Percentiles rank a stretch among this genome's conserved stretches.
Evolutionary conservation across 108 stramenopile species (phyloP).

Genomic region (Schizochytrium sp.): DNA sequence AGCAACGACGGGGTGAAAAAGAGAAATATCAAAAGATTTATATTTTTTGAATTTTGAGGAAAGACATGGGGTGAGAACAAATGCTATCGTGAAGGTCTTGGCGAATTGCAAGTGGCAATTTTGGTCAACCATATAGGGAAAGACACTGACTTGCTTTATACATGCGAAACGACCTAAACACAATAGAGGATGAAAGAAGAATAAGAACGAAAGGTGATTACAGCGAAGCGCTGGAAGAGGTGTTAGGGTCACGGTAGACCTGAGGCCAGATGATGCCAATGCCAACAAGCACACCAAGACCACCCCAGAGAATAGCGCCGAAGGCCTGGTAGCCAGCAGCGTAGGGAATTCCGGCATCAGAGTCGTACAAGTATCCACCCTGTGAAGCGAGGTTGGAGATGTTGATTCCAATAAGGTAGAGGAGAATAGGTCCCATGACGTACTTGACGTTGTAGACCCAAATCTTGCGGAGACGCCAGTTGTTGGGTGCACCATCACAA

Average conservation of each 20-base stretch:
- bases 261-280: neutral
- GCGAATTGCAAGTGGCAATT: no score
- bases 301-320: neutral
- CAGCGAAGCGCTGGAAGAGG: neutral
- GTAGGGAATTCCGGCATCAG: neutral
- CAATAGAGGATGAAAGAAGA: neutral
- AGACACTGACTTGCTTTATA: no score
- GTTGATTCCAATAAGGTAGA: constrained; percentile 71
- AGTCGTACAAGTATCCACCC: neutral
- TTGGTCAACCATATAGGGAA: no score
- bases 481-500: constrained; percentile 66
- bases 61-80: no score
- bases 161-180: neutral
- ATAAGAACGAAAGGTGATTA: neutral
- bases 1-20: no score
- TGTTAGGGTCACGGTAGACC: neutral
- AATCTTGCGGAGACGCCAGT: constrained; percentile 71
- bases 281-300: neutral
- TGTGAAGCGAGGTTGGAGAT: neutral
- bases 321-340: neutral
- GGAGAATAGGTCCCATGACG: constrained; percentile 75
- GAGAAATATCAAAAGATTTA: no score
- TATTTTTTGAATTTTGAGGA: no score
- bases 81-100: no score
- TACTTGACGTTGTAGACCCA: constrained; percentile 77